Base-by-base conservation (phyloP, 495 filamentous ascomycete species). In the Geopyxis carbonaria region DNA sequence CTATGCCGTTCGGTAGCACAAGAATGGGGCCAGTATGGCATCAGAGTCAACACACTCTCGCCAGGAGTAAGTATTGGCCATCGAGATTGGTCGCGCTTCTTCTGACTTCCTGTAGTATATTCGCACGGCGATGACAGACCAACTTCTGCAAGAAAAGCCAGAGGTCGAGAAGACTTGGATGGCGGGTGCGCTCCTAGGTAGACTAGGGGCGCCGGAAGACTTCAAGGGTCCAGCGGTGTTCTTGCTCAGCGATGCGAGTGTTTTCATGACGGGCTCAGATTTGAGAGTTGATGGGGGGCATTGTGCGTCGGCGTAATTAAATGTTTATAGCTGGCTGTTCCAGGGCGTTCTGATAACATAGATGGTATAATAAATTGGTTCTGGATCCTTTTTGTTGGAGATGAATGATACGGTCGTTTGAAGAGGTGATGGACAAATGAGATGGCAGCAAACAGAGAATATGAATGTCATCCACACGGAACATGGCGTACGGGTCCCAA, bases 11-110 rank as follows among this genome's bases (percentile, higher is more conserved):
- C 73, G 8, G 67, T 84, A 24, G 78, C 76, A 34, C 75, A 72
- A n/a, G 78, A 84, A 53, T 83, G 78, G 78, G 75, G 75, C 47
- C 73, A 74, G 54, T 67, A 78, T 51, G 63, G 64, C 46, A 79
- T 82, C 53, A 73, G 78, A 28, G 78, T 82, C 45, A 84, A 55
- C 19, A 53, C 51, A 4, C 16, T 54, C 18, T 43, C 34, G 10
- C 51, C 51, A 18, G 51, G 51, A 10, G 31, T 34, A 34, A 34
- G 31, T 15, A 34, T 34, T 9, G 7, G 8, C 18, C 25, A 28
- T 8, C 18, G 9, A 13, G 14, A 7, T 7, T 7, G 16, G 18
- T 34, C 9, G n/a, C 8, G 14, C 31, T 34, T 7, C 7, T 34
- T 7, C 31, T 15, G 14, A 34, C 31, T 13, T 15, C 31, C 8